These are phyloP conservation scores for Dactylellina leptospora DNA, from an alignment of 2,329 filamentous ascomycete genomes.

Conservation along the genomic window DNA sequence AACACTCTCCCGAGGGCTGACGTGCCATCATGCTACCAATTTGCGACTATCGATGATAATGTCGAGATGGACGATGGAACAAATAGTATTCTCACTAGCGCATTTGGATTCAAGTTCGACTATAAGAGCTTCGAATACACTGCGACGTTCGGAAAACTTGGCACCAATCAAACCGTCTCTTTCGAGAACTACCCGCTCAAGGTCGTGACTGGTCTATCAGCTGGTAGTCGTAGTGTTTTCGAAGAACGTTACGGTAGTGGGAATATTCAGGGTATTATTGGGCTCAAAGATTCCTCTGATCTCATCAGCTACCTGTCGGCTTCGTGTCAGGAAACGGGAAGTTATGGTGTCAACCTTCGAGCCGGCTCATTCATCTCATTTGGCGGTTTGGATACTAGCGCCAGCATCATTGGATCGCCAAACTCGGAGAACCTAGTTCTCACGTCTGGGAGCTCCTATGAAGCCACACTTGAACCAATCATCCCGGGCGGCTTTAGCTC, in stretches of 20 bases:
- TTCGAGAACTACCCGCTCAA: conserved; percentile 15
- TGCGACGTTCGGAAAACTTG: background rate
- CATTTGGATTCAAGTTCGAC: background rate
- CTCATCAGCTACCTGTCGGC: conserved; percentile 15
- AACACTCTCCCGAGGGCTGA: background rate
- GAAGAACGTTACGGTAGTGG: background rate
- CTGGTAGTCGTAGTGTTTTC: background rate
- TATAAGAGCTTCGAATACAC: background rate
- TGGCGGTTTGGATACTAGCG: conserved; percentile 28
- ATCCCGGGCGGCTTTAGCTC: background rate
- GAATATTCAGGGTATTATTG: conserved; percentile 30
- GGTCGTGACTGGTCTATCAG: background rate
- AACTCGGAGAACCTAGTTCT: conserved; percentile 13
- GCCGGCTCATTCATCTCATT: conserved; percentile 19
- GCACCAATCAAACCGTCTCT: background rate
- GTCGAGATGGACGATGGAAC: background rate
- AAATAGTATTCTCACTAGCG: background rate
- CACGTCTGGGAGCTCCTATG: background rate
- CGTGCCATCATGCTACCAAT: background rate
- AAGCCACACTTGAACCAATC: conserved; percentile 4
- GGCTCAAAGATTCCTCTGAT: conserved; percentile 11
- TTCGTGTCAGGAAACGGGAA: background rate
- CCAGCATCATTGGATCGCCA: conserved; percentile 6
- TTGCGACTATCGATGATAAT: background rate
- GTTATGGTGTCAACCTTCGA: conserved; percentile 26